Evolutionary conservation across 805 yeast genomes (phyloP).

Genomic region (Yamadazyma sp.): DNA sequence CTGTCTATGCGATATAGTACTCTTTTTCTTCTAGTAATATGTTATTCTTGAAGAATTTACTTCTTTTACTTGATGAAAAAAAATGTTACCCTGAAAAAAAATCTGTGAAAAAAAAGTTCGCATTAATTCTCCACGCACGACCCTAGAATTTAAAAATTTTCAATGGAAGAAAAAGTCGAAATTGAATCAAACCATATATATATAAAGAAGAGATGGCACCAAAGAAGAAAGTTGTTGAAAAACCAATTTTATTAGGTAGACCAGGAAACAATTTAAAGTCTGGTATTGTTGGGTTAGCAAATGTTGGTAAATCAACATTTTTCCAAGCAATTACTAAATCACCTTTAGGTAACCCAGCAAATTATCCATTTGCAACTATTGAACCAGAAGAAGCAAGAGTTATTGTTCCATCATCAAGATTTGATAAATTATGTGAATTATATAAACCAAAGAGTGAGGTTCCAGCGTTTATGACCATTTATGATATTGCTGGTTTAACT

Average conservation of each 20-base stretch:
- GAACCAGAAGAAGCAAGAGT: conserved; percentile 67
- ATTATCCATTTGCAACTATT: conserved; percentile 71
- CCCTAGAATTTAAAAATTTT: conserved; percentile 9
- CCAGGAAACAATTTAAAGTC: conserved; percentile 51
- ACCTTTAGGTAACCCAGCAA: conserved; percentile 53
- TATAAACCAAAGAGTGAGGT: conserved; percentile 50
- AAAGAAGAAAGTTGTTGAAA: conserved; percentile 61
- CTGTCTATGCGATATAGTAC: too few relatives aligned
- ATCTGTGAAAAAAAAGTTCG: neutral
- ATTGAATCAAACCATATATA: neutral
- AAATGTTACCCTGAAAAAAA: too few relatives aligned
- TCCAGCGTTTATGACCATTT: conserved; percentile 56
- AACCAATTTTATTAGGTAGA: conserved; percentile 71
- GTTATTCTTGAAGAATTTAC: too few relatives aligned
- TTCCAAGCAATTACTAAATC: conserved; percentile 58
- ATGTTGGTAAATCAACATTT: conserved; percentile 49
- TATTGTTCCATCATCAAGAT: conserved; percentile 48
- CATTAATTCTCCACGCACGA: neutral
- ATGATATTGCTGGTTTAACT: conserved; percentile 70
- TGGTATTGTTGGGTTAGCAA: conserved; percentile 76
- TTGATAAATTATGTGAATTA: conserved; percentile 45
- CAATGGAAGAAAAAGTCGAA: conserved; percentile 1
- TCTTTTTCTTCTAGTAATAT: too few relatives aligned
- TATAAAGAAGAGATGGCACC: conserved; percentile 56
- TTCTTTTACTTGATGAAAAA: too few relatives aligned